phyloP scores from a whole-genome alignment of 805 yeast species.

The Maudiozyma saulgeensis region DNA sequence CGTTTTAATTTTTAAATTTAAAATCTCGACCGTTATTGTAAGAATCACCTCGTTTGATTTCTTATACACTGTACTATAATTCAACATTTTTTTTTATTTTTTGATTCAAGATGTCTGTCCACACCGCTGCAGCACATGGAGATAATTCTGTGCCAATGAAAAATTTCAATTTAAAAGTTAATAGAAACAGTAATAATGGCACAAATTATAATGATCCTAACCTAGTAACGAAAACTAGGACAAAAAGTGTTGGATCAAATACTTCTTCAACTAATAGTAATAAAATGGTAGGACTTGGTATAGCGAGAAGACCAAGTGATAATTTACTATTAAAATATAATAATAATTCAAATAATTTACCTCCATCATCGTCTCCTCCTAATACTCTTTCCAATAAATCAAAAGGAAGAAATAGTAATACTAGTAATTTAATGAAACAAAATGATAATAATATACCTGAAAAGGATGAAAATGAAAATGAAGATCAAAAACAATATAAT shows the following conservation, averaged over 20 bases:
- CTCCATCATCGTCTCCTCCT: background rate
- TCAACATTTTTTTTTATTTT: background rate
- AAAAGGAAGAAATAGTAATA: background rate
- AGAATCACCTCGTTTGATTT: too few relatives aligned
- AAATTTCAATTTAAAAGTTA: background rate
- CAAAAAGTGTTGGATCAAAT: background rate
- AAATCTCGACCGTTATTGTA: too few relatives aligned
- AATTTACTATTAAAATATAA: conserved; percentile 17
- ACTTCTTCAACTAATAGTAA: background rate
- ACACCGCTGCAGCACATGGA: background rate
- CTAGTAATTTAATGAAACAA: background rate
- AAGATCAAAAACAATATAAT: background rate
- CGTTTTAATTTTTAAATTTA: too few relatives aligned
- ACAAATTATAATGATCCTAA: background rate
- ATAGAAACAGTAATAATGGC: background rate
- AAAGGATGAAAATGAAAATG: background rate
- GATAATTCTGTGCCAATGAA: background rate
- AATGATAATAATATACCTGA: conserved; percentile 3
- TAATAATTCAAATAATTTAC: background rate
- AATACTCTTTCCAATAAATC: background rate
- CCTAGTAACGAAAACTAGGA: background rate
- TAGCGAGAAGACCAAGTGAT: conserved; percentile 28
- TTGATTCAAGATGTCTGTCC: background rate
- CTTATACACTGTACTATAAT: too few relatives aligned
- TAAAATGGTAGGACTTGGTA: conserved; percentile 21